Evolutionary conservation across 2,329 filamentous ascomycete genomes (phyloP), one percentile per base, ranked within the genome.

Genomic region (Chalara sp.): DNA sequence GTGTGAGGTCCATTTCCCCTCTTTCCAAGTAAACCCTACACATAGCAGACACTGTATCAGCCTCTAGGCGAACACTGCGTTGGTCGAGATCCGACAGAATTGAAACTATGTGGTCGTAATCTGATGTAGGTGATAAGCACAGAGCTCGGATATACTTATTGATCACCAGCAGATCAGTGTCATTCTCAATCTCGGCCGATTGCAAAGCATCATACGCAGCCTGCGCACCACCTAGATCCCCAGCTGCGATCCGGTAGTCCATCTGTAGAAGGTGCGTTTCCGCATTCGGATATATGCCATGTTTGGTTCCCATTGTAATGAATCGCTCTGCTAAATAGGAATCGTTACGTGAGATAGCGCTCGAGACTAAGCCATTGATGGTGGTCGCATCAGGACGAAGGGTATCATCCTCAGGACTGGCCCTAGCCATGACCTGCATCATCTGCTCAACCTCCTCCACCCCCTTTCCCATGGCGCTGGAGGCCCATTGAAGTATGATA

Each of bases 1-100:
- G 85, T 5, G 89, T 83, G 54, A 95, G 89, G 56, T 84, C 81
- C 42, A 83, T 76, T 63, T 95, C 87, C 61, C 89, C 86, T 40
- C 86, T 82, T 54, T 80, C 77, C 8, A 96, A 76, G 58, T 95
- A 86, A 41, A 86, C 73, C 43, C 84, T 73, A 53, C 84, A 86
- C n/a, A 96, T 73, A 0, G 80, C 77, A 6, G 84, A 81, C 1
- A 93, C 80, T 0, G 90, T 95, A 42, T 83, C 76, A 0, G 90
- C 81, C 35, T 87, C 84, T 11, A 96, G 76, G 1, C 76, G 78
- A 6, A 81, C 79, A 49, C 83, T 76, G 8, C 83, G 80, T 61
- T 89, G 81, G 52, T 90, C 84, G 3, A 95, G 71, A 44, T 86
- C 81, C 50, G 85, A 80, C 0, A 89, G 78, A 40, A 95, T 76